Evolutionary conservation across 805 yeast genomes (phyloP), one percentile per base, ranked within the genome.

Genomic region (Lachancea quebecensis): DNA sequence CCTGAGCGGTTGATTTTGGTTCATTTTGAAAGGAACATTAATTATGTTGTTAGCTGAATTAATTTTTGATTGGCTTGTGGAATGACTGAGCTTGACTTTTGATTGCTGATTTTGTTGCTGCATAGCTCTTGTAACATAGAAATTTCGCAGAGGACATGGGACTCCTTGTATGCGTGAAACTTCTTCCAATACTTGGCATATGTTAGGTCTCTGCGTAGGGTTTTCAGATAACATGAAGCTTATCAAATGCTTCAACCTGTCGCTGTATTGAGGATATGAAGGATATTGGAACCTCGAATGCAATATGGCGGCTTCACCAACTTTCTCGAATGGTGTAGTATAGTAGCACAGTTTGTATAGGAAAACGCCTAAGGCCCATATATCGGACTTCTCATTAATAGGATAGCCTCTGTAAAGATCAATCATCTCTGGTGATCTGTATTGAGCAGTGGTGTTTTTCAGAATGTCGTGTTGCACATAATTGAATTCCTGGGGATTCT

Each of bases 291-390:
- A 75, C 18, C 70, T 63, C 14, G 84, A 79, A 48, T 76, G 72
- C 41, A 83, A 56, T 25, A 85, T 85, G 38, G 82, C 83, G 33
- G 67, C 58, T 52, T 85, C 90, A 17, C 81, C 82, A 14, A 72
- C 71, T 28, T 64, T 68, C 61, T 85, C 95, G 58, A 85, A 85
- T 0, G 95, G 95, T 0, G 95, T 85, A 0, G 86, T 85, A 55
- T 82, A 85, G 62, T 82, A 85, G 57, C 93, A 83, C 40, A 85
- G 59, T 59, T 85, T 85, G 68, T 85, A 85, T 30, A 85, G 62
- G 51, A 85, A 82, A 29, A 93, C 82, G 10, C 99, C 99, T 39
- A 91, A 68, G 0, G 99, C 99, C 99, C 99, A 91, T 39, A 91
- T 85, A 66, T 91, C 99, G 7, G 91, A 75, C 64, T 88, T 88